Percentiles rank a stretch among this genome's conserved stretches.
phyloP scores from a whole-genome alignment of 495 filamentous ascomycete species.

The Daldinia bambusicola region DNA sequence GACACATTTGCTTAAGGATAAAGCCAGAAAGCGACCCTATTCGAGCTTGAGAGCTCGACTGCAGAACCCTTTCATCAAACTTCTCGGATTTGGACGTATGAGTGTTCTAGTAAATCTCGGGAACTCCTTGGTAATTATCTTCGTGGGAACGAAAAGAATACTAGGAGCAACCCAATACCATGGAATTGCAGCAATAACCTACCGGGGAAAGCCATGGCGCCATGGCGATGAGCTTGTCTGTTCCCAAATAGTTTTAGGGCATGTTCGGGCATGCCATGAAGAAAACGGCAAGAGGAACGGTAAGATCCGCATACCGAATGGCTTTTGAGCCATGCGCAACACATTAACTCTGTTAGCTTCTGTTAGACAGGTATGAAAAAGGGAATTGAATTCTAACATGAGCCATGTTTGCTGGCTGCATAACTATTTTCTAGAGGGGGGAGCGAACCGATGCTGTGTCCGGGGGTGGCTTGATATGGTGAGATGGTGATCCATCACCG shows the following conservation, averaged over 20 bases:
- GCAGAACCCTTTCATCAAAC: constrained; percentile 37
- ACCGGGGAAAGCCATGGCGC: neutral
- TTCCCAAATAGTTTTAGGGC: constrained; percentile 41
- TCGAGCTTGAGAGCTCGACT: constrained; percentile 41
- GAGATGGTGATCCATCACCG: constrained; percentile 31
- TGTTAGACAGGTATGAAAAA: constrained; percentile 24
- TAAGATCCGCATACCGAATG: neutral
- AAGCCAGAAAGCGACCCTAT: constrained; percentile 43
- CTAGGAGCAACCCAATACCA: constrained; percentile 24
- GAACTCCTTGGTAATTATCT: constrained; percentile 16
- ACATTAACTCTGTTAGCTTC: constrained; percentile 2
- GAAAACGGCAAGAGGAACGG: neutral
- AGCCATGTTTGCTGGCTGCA: constrained; percentile 18
- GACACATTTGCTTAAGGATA: constrained; percentile 31
- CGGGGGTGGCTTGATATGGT: constrained; percentile 32
- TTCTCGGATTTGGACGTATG: constrained; percentile 48
- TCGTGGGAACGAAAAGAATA: constrained; percentile 18
- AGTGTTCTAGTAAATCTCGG: constrained; percentile 26
- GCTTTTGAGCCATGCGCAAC: neutral
- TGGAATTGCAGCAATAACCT: constrained; percentile 22
- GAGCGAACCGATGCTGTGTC: constrained; percentile 21
- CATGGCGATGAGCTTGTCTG: neutral
- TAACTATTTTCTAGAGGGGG: constrained; percentile 11
- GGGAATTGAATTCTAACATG: constrained; percentile 11
- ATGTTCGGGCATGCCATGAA: constrained; percentile 46